A percentile compares a stretch with the other conserved stretches of the same genome.
These are phyloP conservation scores for Ettlia oleoabundans DNA, from an alignment of 139 green algal species.

Conservation along the genomic window DNA sequence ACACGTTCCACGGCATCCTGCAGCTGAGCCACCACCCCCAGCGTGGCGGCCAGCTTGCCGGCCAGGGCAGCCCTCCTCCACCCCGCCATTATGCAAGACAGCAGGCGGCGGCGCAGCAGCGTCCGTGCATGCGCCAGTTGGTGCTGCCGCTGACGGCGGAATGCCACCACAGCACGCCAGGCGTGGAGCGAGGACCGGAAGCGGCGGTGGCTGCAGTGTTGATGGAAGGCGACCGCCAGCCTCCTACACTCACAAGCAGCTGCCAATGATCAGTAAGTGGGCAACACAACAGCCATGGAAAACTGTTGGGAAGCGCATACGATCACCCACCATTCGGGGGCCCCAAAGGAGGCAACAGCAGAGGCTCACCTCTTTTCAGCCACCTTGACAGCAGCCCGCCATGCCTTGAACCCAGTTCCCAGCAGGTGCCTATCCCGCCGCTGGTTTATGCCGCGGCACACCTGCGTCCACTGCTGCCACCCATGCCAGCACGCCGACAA, in stretches of 20 bases:
- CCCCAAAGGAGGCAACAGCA: too few species aligned
- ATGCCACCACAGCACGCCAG: background rate
- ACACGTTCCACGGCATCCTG: slow-evolving; percentile 15
- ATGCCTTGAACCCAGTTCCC: background rate
- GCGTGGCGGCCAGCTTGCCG: slow-evolving; percentile 6
- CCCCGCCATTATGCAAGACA: background rate
- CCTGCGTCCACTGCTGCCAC: slow-evolving; percentile 13
- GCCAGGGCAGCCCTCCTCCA: slow-evolving; percentile 20
- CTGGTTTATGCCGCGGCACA: background rate
- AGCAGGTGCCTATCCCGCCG: background rate
- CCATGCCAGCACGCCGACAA: background rate
- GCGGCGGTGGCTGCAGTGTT: background rate
- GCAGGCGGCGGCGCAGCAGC: slow-evolving; percentile 2
- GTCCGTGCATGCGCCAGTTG: background rate
- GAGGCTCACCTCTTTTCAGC: slow-evolving; percentile 5
- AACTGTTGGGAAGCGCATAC: background rate
- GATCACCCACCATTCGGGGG: background rate
- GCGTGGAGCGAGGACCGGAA: background rate
- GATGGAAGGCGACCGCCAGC: background rate
- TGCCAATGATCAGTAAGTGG: too few species aligned
- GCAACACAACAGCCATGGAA: background rate
- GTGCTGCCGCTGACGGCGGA: background rate
- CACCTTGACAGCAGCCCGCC: background rate
- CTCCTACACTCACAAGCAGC: too few species aligned
- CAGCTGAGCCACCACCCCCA: slow-evolving; percentile 17